Evolutionary conservation across 2,329 filamentous ascomycete genomes (phyloP), one percentile per base, ranked within the genome.

Genomic region (Coniochaeta sp.): DNA sequence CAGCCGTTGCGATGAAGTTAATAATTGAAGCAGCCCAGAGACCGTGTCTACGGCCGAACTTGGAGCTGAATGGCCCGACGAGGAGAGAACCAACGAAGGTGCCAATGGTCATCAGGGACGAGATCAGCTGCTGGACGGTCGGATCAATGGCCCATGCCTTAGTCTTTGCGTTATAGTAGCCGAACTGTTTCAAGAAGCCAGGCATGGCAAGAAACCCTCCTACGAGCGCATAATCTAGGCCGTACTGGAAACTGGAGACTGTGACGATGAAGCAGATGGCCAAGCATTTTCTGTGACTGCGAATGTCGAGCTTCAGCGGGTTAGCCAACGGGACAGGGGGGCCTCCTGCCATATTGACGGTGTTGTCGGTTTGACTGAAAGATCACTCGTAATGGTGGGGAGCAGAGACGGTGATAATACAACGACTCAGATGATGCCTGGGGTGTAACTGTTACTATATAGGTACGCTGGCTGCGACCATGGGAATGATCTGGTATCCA

Each of bases 121-220:
- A 69, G 60, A 74, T 72, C 24, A 73, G 68, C 57, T 73, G 72
- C 60, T 74, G 72, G 32, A 71, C 70, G 2, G 70, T 71, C 34
- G 69, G 68, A 52, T 72, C 68, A 22, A 74, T 73, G 19, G 69
- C 69, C 70, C 70, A 73, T 55, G 61, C 62, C 8, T 61, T 52
- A 4, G 62, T 57, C 5, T 57, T 40, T 1, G 63, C 58, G 52
- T 72, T 64, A 47, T 67, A 69, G 60, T 73, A 73, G 19, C 72
- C 71, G 57, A 72, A 74, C n/a, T 71, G 68, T 52, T 63, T 61
- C 52, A 73, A 63, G 61, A 74, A 74, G 9, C 71, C 71, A 4
- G 70, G 71, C 71, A 73, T 73, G 30, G 71, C 70, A 62, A 70
- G 65, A 58, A 72, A 70, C 19, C 72, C 72, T n/a, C 70, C 70